These are phyloP conservation scores for Ustilago vetiveriae DNA, from an alignment of 1,284 basidiomycete genomes.

Conservation along the genomic window DNA sequence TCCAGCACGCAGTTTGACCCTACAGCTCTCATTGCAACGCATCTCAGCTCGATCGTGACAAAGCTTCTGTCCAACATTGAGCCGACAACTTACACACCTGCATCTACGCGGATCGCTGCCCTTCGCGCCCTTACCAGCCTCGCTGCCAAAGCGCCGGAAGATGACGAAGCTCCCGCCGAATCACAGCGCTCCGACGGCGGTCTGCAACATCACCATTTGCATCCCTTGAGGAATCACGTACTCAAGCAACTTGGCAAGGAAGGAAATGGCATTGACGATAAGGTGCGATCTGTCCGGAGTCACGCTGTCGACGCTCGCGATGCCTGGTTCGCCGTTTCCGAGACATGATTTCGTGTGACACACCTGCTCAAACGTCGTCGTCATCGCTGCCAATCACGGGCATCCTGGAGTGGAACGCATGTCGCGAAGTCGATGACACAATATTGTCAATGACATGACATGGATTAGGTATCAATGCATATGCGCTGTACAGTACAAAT, in stretches of 20 bases:
- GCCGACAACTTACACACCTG: slow-evolving; percentile 48
- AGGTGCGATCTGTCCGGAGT: slow-evolving; percentile 44
- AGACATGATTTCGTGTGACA: slow-evolving; percentile 8
- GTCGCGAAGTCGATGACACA: background rate
- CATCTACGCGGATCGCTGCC: slow-evolving; percentile 78
- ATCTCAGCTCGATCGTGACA: slow-evolving; percentile 37
- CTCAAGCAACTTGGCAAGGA: slow-evolving; percentile 75
- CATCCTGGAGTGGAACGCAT: too few relatives aligned
- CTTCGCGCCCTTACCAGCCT: slow-evolving; percentile 78
- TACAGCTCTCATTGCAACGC: slow-evolving; percentile 12
- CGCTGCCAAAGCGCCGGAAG: slow-evolving; percentile 78
- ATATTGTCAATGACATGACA: too few relatives aligned
- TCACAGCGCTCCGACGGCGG: slow-evolving; percentile 1
- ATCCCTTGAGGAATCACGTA: slow-evolving; percentile 69
- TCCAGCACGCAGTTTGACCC: slow-evolving; percentile 6
- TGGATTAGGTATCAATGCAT: too few relatives aligned
- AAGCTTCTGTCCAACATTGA: slow-evolving; percentile 36
- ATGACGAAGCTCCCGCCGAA: slow-evolving; percentile 75
- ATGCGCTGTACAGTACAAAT: too few relatives aligned
- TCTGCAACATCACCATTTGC: slow-evolving; percentile 30
- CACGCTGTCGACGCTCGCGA: slow-evolving; percentile 60
- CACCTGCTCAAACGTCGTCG: background rate
- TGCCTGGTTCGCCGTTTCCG: slow-evolving; percentile 50
- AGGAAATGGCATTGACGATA: slow-evolving; percentile 57
- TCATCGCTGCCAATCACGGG: too few relatives aligned